Conservation (phyloP, 2,329 filamentous ascomycete genomes). For the Trichothecium sympodiale region DNA sequence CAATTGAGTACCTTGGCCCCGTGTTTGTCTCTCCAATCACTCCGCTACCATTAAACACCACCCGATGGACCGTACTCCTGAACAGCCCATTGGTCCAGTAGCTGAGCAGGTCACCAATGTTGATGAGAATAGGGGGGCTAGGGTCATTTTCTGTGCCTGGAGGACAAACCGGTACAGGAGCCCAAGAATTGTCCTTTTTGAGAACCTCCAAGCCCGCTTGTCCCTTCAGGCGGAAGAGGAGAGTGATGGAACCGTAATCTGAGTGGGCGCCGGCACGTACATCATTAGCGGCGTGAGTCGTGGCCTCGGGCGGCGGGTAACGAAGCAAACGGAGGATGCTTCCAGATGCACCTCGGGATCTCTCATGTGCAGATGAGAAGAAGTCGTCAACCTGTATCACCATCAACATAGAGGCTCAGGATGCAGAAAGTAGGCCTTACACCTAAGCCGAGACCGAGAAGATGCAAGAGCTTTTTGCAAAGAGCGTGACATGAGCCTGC, state of each 20-base stretch:
- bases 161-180: slow-evolving; percentile 56
- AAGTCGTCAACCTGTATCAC: slow-evolving; percentile 34
- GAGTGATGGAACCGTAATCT: slow-evolving; percentile 64
- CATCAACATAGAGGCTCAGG: neutral
- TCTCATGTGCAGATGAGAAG: slow-evolving; percentile 41
- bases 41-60: slow-evolving; percentile 48
- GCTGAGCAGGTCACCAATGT: slow-evolving; percentile 58
- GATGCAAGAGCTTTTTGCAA: slow-evolving; percentile 59
- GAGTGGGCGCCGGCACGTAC: slow-evolving; percentile 86
- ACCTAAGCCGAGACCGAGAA: slow-evolving; percentile 69
- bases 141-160: slow-evolving; percentile 45
- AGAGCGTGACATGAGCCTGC: slow-evolving; percentile 59
- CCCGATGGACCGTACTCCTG: slow-evolving; percentile 79
- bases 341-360: slow-evolving; percentile 33
- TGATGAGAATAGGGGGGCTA: slow-evolving; percentile 67
- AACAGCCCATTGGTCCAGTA: slow-evolving; percentile 90
- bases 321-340: slow-evolving; percentile 60
- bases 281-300: slow-evolving; percentile 39
- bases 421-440: slow-evolving; percentile 27
- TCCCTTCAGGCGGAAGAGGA: slow-evolving; percentile 77
- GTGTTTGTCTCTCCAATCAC: slow-evolving; percentile 33
- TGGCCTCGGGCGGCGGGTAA: slow-evolving; percentile 48
- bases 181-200: slow-evolving; percentile 44
- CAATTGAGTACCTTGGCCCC: slow-evolving; percentile 52
- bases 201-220: slow-evolving; percentile 82